phyloP scores from a whole-genome alignment of 768 basidiomycete species.

The Leccinum incarnatum region DNA sequence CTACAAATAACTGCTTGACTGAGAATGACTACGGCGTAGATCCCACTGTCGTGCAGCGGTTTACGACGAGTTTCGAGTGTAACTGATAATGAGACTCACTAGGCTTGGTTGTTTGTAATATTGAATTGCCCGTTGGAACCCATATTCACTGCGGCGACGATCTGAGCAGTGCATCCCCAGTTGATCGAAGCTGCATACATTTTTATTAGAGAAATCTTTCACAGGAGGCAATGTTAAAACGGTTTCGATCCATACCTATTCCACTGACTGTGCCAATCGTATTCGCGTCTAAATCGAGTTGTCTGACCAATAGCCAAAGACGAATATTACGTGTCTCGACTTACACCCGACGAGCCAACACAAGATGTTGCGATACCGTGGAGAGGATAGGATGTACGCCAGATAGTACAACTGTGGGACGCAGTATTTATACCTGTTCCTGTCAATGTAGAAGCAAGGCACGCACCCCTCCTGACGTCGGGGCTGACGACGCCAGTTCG shows the following conservation, averaged over 20 bases:
- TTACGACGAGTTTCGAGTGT: conserved; percentile 36
- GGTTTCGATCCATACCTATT: conserved; percentile 23
- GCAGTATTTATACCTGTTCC: background rate
- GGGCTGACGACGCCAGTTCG: conserved; percentile 38
- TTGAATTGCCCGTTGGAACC: conserved; percentile 37
- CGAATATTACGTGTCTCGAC: conserved; percentile 12
- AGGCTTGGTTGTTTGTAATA: conserved; percentile 39
- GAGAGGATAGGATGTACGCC: conserved; percentile 55
- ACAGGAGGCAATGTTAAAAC: background rate
- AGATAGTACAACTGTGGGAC: conserved; percentile 54
- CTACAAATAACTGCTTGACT: conserved; percentile 63
- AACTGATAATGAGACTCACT: conserved; percentile 39
- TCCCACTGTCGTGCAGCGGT: conserved; percentile 45
- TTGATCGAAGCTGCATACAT: conserved; percentile 48
- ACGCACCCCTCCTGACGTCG: conserved; percentile 38
- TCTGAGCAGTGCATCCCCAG: conserved; percentile 61
- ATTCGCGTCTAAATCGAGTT: conserved; percentile 38
- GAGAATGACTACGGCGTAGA: conserved; percentile 58
- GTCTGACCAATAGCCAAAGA: background rate
- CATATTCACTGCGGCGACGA: conserved; percentile 63
- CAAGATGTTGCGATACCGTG: conserved; percentile 54
- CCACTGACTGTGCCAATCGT: conserved; percentile 47
- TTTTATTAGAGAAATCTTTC: background rate
- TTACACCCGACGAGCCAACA: conserved; percentile 67
- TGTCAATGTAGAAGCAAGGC: background rate